Conservation (phyloP, 768 basidiomycete genomes). For the Psilocybe cyanescens region DNA sequence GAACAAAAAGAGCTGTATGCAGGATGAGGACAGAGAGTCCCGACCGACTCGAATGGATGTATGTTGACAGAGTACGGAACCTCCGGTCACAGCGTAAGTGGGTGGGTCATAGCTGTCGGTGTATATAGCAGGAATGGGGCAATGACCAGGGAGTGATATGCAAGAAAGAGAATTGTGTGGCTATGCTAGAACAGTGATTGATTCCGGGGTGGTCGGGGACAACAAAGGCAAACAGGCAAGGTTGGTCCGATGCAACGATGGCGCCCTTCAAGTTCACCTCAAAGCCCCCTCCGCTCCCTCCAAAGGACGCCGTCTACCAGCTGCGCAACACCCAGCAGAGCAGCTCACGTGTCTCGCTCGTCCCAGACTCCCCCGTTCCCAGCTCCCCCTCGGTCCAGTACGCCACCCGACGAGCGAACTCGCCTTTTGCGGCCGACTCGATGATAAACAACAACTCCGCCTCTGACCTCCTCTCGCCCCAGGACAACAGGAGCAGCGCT, state of each 20-base stretch:
- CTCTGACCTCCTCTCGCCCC: conserved; percentile 40
- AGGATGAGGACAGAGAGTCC: too few relatives aligned
- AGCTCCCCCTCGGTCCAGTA: conserved; percentile 39
- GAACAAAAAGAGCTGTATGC: too few relatives aligned
- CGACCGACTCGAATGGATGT: too few relatives aligned
- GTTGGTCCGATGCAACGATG: conserved; percentile 17
- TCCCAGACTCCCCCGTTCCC: conserved; percentile 42
- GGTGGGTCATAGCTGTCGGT: too few relatives aligned
- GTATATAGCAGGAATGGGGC: too few relatives aligned
- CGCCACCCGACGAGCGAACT: conserved; percentile 35
- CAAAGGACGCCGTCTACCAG: conserved; percentile 64
- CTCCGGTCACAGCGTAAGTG: too few relatives aligned
- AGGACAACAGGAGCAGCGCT: conserved; percentile 24
- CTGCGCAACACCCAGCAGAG: conserved; percentile 48
- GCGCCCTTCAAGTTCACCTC: conserved; percentile 22
- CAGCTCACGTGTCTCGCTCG: conserved; percentile 32
- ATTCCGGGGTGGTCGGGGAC: not conserved
- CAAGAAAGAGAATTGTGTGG: not conserved
- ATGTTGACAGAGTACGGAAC: too few relatives aligned
- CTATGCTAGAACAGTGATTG: not conserved
- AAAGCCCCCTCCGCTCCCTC: conserved; percentile 61
- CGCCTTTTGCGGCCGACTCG: conserved; percentile 18
- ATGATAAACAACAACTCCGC: conserved; percentile 9
- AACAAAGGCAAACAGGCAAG: conserved; percentile 7
- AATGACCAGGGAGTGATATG: too few relatives aligned